phyloP scores from a whole-genome alignment of 2,329 filamentous ascomycete species.

The Ceratocystis alfenasii region DNA sequence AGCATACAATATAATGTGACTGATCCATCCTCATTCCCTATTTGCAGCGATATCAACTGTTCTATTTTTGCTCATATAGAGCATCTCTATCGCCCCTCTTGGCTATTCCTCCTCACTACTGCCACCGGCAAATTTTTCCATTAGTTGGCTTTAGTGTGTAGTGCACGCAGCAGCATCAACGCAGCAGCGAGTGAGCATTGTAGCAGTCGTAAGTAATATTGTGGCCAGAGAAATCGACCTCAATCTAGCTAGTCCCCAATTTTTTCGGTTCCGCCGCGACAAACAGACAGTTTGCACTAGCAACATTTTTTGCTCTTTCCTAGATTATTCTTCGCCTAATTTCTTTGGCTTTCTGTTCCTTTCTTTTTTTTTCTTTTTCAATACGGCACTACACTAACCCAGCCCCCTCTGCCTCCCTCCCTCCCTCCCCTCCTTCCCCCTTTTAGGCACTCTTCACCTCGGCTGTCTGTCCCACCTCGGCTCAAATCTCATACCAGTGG shows the following conservation, averaged over 20 bases:
- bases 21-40: not conserved
- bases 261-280: constrained; percentile 10
- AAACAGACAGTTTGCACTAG: not conserved
- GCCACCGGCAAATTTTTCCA: not conserved
- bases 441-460: not conserved
- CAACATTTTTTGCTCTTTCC: constrained; percentile 3
- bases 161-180: too few relatives aligned
- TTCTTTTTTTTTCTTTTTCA: not conserved
- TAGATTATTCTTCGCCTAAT: not conserved
- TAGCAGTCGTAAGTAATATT: not conserved
- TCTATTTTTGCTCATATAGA: constrained; percentile 13
- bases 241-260: not conserved
- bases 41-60: not conserved
- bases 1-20: not conserved
- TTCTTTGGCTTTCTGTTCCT: not conserved
- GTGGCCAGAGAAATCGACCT: not conserved
- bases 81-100: not conserved
- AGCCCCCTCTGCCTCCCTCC: not conserved
- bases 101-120: not conserved
- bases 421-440: not conserved
- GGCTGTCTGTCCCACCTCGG: not conserved
- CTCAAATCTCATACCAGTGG: not conserved
- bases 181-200: not conserved
- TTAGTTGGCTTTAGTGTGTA: not conserved
- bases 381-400: not conserved